These are phyloP conservation scores for Trichosanthes cucumerina DNA, from an alignment of 306 rosid species.

Conservation along the genomic window DNA sequence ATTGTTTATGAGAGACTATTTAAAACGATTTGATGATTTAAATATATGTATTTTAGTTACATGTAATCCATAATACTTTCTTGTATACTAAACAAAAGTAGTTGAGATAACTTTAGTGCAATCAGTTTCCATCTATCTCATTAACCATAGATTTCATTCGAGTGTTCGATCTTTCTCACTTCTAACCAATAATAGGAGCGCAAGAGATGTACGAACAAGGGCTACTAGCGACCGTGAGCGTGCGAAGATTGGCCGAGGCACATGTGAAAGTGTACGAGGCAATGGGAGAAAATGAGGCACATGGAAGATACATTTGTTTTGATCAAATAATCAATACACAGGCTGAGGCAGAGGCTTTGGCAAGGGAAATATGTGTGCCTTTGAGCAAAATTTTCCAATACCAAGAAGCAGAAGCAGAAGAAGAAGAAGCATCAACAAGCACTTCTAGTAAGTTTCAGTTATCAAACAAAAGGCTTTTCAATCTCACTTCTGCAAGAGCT, in stretches of 20 bases:
- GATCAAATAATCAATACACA: constrained; percentile 32
- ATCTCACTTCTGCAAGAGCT: constrained; percentile 36
- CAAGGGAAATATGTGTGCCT: constrained; percentile 29
- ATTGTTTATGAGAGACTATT: too few relatives aligned
- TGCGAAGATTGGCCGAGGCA: constrained; percentile 49
- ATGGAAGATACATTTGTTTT: constrained; percentile 71
- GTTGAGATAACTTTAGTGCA: too few relatives aligned
- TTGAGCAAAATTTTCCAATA: constrained; percentile 29
- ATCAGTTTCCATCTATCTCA: too few relatives aligned
- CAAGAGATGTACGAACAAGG: constrained; percentile 54
- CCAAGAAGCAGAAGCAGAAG: neutral
- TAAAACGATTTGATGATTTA: too few relatives aligned
- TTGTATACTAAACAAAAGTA: too few relatives aligned
- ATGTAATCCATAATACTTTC: too few relatives aligned
- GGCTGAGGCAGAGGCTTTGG: constrained; percentile 47
- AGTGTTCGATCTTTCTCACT: neutral
- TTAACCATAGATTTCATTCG: too few relatives aligned
- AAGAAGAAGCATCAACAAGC: neutral
- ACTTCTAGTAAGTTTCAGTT: constrained; percentile 22
- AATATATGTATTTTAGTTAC: too few relatives aligned
- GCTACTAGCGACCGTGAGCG: constrained; percentile 52
- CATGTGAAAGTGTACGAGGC: constrained; percentile 54
- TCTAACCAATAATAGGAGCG: constrained; percentile 33
- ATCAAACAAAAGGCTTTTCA: constrained; percentile 44
- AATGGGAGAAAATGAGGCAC: constrained; percentile 34